phyloP scores from a whole-genome alignment of 495 filamentous ascomycete species.

The Pseudomonodictys pantanalensis region DNA sequence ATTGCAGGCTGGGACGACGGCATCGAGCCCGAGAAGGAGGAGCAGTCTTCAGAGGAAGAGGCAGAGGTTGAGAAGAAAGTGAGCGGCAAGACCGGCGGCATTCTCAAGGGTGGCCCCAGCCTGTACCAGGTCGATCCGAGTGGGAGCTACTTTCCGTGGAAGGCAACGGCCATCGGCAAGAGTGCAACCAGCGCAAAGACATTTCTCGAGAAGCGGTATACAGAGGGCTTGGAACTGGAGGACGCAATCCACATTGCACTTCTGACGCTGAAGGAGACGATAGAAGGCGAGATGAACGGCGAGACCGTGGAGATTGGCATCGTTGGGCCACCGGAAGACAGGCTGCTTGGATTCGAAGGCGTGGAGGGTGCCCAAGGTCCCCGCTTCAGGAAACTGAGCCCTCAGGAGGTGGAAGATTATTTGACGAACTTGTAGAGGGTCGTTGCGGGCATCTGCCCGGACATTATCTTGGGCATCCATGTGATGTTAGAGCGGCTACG shows the following conservation, averaged over 20 bases:
- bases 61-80: constrained; percentile 60
- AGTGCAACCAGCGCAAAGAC: constrained; percentile 97
- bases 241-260: constrained; percentile 98
- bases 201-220: constrained; percentile 97
- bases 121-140: constrained; percentile 98
- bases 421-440: constrained; percentile 78
- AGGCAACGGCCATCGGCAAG: constrained; percentile 98
- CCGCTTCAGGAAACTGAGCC: constrained; percentile 91
- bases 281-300: constrained; percentile 98
- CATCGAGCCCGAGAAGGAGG: constrained; percentile 71
- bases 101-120: constrained; percentile 92
- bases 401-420: constrained; percentile 98
- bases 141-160: constrained; percentile 98
- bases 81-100: constrained; percentile 83
- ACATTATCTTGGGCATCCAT: background rate
- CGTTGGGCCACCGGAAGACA: constrained; percentile 88
- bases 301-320: constrained; percentile 99
- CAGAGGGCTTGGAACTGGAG: constrained; percentile 93
- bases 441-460: background rate
- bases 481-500: background rate
- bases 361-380: constrained; percentile 87
- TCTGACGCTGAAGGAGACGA: constrained; percentile 96
- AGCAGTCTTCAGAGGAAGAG: constrained; percentile 43
- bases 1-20: constrained; percentile 99
- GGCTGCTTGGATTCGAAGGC: constrained; percentile 88